Percentiles rank a stretch among this genome's conserved stretches.
Evolutionary conservation across 2,329 filamentous ascomycete species (phyloP).

Genomic region (Penicillium vulpinum): DNA sequence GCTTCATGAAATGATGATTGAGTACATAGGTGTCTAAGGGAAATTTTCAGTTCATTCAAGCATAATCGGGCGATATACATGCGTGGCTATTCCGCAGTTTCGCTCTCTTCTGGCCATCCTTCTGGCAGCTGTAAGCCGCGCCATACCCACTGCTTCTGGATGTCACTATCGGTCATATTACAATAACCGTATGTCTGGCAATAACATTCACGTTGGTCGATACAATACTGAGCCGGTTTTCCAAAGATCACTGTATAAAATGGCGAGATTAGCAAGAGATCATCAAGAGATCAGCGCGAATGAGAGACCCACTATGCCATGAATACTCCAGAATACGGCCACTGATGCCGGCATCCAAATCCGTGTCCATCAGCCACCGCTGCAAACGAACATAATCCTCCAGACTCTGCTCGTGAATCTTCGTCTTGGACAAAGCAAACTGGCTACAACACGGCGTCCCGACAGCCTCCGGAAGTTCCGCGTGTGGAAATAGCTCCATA

Average conservation of each 20-base stretch:
- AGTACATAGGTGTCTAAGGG: background rate
- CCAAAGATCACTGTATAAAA: constrained; percentile 28
- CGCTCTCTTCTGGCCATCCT: constrained; percentile 16
- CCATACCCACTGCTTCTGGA: constrained; percentile 25
- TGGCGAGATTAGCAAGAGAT: background rate
- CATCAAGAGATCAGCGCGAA: background rate
- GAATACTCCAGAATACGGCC: constrained; percentile 56
- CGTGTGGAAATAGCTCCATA: constrained; percentile 44
- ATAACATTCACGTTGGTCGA: constrained; percentile 21
- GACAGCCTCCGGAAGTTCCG: constrained; percentile 41
- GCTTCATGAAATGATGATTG: background rate
- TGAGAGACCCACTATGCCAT: constrained; percentile 54
- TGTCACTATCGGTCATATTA: constrained; percentile 20
- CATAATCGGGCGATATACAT: background rate
- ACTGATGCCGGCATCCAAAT: constrained; percentile 47
- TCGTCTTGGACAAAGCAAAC: constrained; percentile 50
- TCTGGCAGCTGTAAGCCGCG: constrained; percentile 20
- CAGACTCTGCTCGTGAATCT: constrained; percentile 43
- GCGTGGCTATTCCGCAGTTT: background rate
- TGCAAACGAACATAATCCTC: constrained; percentile 49
- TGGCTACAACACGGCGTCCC: constrained; percentile 55
- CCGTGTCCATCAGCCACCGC: constrained; percentile 50
- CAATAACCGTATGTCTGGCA: constrained; percentile 28
- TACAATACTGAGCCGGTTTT: constrained; percentile 23
- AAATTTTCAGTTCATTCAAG: constrained; percentile 3